Evolutionary conservation across 257 asterid species (phyloP).

Genomic region (Agastache rugosa): DNA sequence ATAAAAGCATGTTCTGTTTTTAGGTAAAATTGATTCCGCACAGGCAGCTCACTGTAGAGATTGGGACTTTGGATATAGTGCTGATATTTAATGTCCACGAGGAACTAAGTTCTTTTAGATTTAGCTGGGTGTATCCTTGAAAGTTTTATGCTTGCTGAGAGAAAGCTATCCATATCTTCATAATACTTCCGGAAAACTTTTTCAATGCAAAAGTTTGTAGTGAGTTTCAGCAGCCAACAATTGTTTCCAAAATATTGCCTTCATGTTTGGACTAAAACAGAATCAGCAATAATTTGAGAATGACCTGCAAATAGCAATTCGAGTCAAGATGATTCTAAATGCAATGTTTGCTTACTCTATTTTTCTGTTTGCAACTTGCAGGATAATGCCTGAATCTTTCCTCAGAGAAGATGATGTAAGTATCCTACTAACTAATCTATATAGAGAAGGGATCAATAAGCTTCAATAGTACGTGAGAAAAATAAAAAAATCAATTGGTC

Average conservation of each 20-base stretch:
- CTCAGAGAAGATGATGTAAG: conserved; percentile 86
- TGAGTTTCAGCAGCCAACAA: background rate
- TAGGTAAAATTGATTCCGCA: background rate
- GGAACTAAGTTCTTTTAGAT: background rate
- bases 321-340: background rate
- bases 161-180: background rate
- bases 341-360: conserved; percentile 20
- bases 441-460: background rate
- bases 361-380: conserved; percentile 52
- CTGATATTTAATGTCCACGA: background rate
- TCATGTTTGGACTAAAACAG: background rate
- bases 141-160: background rate
- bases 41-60: background rate
- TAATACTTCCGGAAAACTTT: no score
- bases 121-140: background rate
- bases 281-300: background rate
- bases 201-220: background rate
- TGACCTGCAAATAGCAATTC: background rate
- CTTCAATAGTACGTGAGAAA: background rate
- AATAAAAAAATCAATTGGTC: background rate
- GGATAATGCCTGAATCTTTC: conserved; percentile 71
- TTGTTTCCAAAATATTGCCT: background rate
- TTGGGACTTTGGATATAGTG: background rate
- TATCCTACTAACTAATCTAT: conserved; percentile 21
- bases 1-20: background rate